Evolutionary conservation across 2,329 filamentous ascomycete species (phyloP).

Genomic region (Aureobasidium sp.): DNA sequence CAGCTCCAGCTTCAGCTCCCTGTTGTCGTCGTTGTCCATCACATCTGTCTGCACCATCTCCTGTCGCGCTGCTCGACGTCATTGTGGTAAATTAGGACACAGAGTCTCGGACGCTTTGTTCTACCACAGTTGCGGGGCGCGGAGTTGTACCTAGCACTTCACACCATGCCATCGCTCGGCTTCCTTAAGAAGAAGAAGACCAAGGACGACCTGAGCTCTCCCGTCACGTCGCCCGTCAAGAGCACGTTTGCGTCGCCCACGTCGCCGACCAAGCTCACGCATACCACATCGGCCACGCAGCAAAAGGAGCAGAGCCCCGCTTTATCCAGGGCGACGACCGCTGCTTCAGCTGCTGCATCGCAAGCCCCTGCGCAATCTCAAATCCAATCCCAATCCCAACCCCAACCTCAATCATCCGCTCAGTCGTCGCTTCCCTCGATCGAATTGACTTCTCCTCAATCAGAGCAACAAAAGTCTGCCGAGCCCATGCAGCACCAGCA

Average conservation of each 20-base stretch:
- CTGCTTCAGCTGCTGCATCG: slow-evolving; percentile 18
- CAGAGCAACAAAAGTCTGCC: slow-evolving; percentile 22
- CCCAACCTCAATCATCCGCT: not conserved
- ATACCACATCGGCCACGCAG: not conserved
- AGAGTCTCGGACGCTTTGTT: slow-evolving; percentile 10
- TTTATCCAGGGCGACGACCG: slow-evolving; percentile 16
- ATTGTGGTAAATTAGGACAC: slow-evolving; percentile 7
- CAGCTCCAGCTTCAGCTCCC: slow-evolving; percentile 13
- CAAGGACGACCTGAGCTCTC: slow-evolving; percentile 68
- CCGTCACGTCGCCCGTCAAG: slow-evolving; percentile 53
- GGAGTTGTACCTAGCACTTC: slow-evolving; percentile 2
- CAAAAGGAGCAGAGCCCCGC: not conserved
- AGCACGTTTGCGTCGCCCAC: slow-evolving; percentile 27
- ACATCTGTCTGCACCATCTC: not conserved
- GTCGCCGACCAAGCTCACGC: slow-evolving; percentile 6
- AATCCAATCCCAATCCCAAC: not conserved
- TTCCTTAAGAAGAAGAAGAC: slow-evolving; percentile 99
- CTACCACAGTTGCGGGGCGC: slow-evolving; percentile 10
- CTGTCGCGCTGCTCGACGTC: not conserved
- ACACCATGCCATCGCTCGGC: slow-evolving; percentile 80
- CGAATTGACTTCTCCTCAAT: slow-evolving; percentile 4
- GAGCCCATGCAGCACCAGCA: slow-evolving; percentile 33
- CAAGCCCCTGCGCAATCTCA: slow-evolving; percentile 14
- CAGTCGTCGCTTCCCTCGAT: slow-evolving; percentile 8
- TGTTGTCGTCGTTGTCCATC: not conserved